Conservation (phyloP, 495 filamentous ascomycete genomes). For the Penicillium steckii region DNA sequence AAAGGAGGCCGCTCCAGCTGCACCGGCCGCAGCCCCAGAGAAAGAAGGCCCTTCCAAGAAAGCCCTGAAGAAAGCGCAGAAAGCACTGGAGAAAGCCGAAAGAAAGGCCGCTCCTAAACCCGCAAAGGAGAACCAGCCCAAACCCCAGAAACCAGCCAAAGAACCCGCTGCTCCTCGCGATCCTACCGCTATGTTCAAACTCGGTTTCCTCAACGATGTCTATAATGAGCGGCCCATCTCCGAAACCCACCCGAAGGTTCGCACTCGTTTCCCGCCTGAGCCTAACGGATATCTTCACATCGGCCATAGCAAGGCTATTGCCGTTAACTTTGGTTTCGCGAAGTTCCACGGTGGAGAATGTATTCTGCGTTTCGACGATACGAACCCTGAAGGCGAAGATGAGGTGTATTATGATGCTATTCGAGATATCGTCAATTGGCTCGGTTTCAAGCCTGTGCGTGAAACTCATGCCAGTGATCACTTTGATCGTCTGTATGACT, state of each 20-base stretch:
- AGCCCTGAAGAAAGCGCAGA: constrained; percentile 61
- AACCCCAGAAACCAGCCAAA: constrained; percentile 39
- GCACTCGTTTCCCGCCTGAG: constrained; percentile 89
- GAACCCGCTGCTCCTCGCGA: constrained; percentile 42
- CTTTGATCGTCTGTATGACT: constrained; percentile 83
- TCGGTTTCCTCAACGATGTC: constrained; percentile 78
- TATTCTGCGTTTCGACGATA: constrained; percentile 73
- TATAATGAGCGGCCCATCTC: constrained; percentile 67
- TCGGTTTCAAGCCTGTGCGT: constrained; percentile 73
- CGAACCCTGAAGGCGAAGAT: constrained; percentile 81
- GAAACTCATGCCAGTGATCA: constrained; percentile 83
- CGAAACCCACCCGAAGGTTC: constrained; percentile 53
- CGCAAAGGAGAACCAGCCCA: constrained; percentile 31
- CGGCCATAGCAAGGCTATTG: constrained; percentile 95
- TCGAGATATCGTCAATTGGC: constrained; percentile 75
- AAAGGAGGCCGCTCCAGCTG: constrained; percentile 21
- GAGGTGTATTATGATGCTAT: constrained; percentile 77
- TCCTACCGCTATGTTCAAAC: constrained; percentile 76
- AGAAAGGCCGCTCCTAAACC: constrained; percentile 50
- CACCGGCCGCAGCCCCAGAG: no score
- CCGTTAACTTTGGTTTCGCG: constrained; percentile 95
- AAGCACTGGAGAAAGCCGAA: constrained; percentile 57
- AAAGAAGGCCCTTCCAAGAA: constrained; percentile 11
- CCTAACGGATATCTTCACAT: constrained; percentile 77
- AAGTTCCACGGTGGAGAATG: constrained; percentile 77